Conservation (phyloP, 2,329 filamentous ascomycete genomes). For the Laburnicola sp. region DNA sequence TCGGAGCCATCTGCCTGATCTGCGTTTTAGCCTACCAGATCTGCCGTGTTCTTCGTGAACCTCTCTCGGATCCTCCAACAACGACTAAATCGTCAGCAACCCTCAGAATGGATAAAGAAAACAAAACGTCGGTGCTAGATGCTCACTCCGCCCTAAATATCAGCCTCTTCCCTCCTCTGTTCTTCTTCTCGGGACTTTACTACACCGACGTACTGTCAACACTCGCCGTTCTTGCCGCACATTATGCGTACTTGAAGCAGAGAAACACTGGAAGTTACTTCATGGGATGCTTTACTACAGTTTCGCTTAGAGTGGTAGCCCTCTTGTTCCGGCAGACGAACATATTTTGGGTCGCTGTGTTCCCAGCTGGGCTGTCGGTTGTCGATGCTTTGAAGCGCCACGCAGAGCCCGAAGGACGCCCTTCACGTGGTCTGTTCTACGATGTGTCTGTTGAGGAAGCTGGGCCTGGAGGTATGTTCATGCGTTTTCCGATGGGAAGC, state of each 20-base stretch:
- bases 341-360: constrained; percentile 89
- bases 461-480: constrained; percentile 25
- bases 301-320: constrained; percentile 64
- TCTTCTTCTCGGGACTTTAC: constrained; percentile 94
- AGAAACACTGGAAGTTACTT: constrained; percentile 19
- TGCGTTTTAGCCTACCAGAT: constrained; percentile 35
- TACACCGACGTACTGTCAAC: constrained; percentile 92
- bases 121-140: constrained; percentile 42
- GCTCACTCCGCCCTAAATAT: constrained; percentile 75
- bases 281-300: constrained; percentile 16
- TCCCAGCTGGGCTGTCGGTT: constrained; percentile 62
- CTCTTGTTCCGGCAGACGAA: constrained; percentile 91
- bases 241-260: constrained; percentile 54
- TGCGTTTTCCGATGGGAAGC: no score
- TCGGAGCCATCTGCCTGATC: constrained; percentile 42
- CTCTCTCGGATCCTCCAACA: constrained; percentile 3
- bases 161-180: constrained; percentile 81
- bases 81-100: neutral
- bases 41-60: constrained; percentile 18
- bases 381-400: constrained; percentile 32
- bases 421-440: constrained; percentile 12
- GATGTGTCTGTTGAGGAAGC: constrained; percentile 30
- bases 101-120: neutral
- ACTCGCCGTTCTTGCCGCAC: constrained; percentile 70
- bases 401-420: neutral